Evolutionary conservation across 805 yeast species (phyloP).

Genomic region (Candida caryicola): DNA sequence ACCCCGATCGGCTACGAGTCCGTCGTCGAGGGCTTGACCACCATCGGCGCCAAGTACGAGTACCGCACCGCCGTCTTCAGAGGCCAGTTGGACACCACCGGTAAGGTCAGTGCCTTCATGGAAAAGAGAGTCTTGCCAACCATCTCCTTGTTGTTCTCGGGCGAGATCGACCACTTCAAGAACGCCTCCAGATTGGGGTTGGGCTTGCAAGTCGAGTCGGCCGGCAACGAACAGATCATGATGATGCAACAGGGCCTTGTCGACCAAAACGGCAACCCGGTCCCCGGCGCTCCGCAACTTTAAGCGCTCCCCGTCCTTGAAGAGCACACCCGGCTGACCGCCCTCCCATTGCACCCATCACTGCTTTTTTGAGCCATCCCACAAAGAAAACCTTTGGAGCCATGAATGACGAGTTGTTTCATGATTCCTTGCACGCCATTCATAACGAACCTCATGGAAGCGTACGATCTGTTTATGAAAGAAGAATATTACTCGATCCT

Average conservation of each 20-base stretch:
- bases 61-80: slow-evolving; percentile 94
- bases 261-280: slow-evolving; percentile 82
- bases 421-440: slow-evolving; percentile 6
- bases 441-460: slow-evolving; percentile 9
- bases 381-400: too few relatives aligned
- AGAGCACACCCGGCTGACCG: too few relatives aligned
- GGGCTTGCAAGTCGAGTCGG: slow-evolving; percentile 93
- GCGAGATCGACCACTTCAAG: slow-evolving; percentile 84
- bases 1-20: slow-evolving; percentile 81
- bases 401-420: too few relatives aligned
- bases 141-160: slow-evolving; percentile 80
- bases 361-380: too few relatives aligned
- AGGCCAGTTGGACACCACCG: slow-evolving; percentile 88
- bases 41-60: slow-evolving; percentile 96
- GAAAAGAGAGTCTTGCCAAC: slow-evolving; percentile 94
- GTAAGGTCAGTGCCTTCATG: slow-evolving; percentile 86
- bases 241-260: slow-evolving; percentile 85
- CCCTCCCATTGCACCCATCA: too few relatives aligned
- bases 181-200: slow-evolving; percentile 79
- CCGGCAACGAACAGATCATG: slow-evolving; percentile 89
- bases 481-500: not conserved
- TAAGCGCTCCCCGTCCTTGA: too few relatives aligned
- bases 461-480: not conserved
- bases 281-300: slow-evolving; percentile 71
- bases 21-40: slow-evolving; percentile 85